phyloP scores from a whole-genome alignment of 2,329 filamentous ascomycete genomes.

The Trichophyton equinum region DNA sequence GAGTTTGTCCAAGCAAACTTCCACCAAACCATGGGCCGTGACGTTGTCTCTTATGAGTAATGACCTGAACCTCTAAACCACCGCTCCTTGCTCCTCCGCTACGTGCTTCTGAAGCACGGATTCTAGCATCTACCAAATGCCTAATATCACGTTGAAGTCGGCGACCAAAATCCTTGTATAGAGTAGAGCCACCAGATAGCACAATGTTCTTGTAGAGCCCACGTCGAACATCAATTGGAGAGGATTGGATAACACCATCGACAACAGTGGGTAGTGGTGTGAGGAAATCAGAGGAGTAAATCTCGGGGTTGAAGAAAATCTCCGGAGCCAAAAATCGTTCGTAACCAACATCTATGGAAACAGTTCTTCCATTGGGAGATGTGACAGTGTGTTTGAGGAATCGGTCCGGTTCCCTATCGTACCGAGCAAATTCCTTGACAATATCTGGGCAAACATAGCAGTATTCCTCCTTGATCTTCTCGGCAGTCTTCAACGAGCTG shows the following conservation, averaged over 20 bases:
- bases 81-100: conserved; percentile 89
- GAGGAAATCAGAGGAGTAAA: conserved; percentile 96
- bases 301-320: conserved; percentile 99
- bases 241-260: conserved; percentile 92
- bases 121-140: conserved; percentile 84
- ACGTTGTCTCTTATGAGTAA: conserved; percentile 91
- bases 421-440: conserved; percentile 93
- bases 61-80: conserved; percentile 90
- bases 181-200: conserved; percentile 84
- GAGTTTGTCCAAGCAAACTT: conserved; percentile 88
- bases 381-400: conserved; percentile 84
- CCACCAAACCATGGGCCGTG: conserved; percentile 98
- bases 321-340: conserved; percentile 96
- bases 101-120: conserved; percentile 78
- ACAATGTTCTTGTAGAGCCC: conserved; percentile 99
- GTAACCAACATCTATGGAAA: conserved; percentile 86
- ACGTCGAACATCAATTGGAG: conserved; percentile 90
- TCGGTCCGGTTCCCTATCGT: conserved; percentile 80
- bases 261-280: conserved; percentile 90
- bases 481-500: conserved; percentile 91
- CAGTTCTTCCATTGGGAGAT: conserved; percentile 71
- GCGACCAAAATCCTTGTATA: conserved; percentile 97
- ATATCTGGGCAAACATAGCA: conserved; percentile 98
- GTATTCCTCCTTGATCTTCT: conserved; percentile 97
- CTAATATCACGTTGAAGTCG: conserved; percentile 94